Evolutionary conservation across 768 basidiomycete genomes (phyloP).

Genomic region (Rossbeevera mucosa): DNA sequence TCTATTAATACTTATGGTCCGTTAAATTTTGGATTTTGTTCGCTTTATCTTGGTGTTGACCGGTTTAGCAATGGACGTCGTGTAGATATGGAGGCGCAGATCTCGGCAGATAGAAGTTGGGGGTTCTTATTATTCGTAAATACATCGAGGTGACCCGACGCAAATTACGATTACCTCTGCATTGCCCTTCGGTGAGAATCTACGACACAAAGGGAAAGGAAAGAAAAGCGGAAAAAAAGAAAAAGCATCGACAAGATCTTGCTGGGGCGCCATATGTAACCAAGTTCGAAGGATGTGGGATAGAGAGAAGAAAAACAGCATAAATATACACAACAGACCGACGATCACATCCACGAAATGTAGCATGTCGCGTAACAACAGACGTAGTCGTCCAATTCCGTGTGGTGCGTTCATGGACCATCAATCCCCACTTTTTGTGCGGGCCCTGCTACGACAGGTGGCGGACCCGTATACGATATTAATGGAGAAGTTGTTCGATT

Average conservation of each 20-base stretch:
- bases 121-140: not conserved
- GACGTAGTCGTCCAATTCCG: not conserved
- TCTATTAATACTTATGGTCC: no score
- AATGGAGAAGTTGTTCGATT: conserved; percentile 23
- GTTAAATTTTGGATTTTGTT: no score
- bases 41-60: no score
- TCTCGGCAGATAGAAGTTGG: not conserved
- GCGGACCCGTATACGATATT: conserved; percentile 16
- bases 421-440: not conserved
- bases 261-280: not conserved
- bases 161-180: not conserved
- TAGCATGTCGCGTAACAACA: not conserved
- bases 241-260: not conserved
- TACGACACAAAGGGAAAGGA: not conserved
- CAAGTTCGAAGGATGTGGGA: not conserved
- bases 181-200: not conserved
- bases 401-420: not conserved
- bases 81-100: not conserved
- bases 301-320: not conserved
- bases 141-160: not conserved
- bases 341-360: not conserved
- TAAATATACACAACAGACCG: not conserved
- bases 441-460: not conserved
- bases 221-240: not conserved
- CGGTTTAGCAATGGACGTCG: no score